Percentiles rank a stretch among this genome's conserved stretches.
Evolutionary conservation across 1,284 basidiomycete genomes (phyloP).

Genomic region (Spongispora temasekensis): DNA sequence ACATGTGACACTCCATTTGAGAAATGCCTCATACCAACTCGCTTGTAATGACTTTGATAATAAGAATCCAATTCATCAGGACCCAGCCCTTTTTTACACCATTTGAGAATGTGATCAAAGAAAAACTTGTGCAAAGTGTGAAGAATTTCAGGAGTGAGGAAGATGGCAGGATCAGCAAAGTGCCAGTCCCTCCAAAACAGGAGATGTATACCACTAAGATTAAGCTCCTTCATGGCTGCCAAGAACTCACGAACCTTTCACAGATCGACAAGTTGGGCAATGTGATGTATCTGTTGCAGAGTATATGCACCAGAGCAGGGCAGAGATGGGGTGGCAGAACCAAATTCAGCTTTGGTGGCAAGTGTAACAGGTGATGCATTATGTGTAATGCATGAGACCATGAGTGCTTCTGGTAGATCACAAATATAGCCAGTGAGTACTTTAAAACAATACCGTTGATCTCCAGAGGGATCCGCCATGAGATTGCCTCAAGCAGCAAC

Average conservation of each 20-base stretch:
- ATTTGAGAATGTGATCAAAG: background rate
- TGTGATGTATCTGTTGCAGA: background rate
- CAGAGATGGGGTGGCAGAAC: background rate
- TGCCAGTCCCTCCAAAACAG: no score
- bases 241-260: no score
- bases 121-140: background rate
- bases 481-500: no score
- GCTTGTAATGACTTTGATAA: no score
- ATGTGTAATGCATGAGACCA: slow-evolving; percentile 6
- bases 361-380: slow-evolving; percentile 3
- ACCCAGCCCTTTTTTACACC: background rate
- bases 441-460: slow-evolving; percentile 2
- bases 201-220: no score
- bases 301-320: background rate
- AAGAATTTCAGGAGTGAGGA: background rate
- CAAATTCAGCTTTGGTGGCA: slow-evolving; percentile 1
- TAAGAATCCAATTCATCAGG: background rate
- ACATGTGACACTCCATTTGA: no score
- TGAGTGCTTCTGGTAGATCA: slow-evolving; percentile 6
- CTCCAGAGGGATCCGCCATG: slow-evolving; percentile 1
- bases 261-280: no score
- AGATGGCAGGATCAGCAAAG: background rate
- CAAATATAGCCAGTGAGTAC: slow-evolving; percentile 1
- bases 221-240: no score
- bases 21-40: no score